Base-by-base conservation (phyloP, 257 asterid genomes). In the Plantago ovata region DNA sequence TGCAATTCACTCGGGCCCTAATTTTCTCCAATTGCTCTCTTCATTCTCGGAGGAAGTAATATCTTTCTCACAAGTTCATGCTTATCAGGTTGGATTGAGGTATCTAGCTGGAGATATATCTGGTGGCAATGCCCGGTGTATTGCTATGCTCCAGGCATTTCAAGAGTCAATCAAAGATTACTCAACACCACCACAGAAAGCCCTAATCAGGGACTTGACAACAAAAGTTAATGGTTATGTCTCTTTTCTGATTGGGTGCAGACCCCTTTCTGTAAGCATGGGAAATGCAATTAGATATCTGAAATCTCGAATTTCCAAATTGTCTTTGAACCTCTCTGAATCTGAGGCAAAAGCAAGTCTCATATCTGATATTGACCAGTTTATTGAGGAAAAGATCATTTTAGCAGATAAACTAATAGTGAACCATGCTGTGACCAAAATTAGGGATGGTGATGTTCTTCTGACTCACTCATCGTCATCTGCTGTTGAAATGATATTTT, bases 201-300 rank as follows among this genome's bases (percentile, higher is more conserved):
- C 84, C 54, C 82, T 90, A n/a, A 81, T 82, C 46, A 79, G 95
- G 75, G 96, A 86, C 90, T 60, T 82, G 77, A 84, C 90, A 39
- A 55, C 82, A 13, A 90, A 84, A 77, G 72, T 90, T 60, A 90
- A 78, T 72, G 64, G 82, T 62, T 77, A 79, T 16, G 82, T 86
- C 41, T 80, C 90, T 41, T 90, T 80, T 60, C 76, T 86, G 71
- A 82, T 80, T 33, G 90, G 79, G 62, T 90, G 97, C 75, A 77
- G 97, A 67, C 97, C 93, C 67, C 94, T 89, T 70, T 89, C 97
- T 14, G 76, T 86, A 56, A 86, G 90, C 79, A 89, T 86, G 97
- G 97, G 93, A 61, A 89, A 86, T 61, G 94, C 90, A 28, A 89
- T 86, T 62, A 80, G 84, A 68, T 86, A 84, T 72, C 86, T 89